phyloP scores from a whole-genome alignment of 805 yeast species.

The Yarrowia deformans region DNA sequence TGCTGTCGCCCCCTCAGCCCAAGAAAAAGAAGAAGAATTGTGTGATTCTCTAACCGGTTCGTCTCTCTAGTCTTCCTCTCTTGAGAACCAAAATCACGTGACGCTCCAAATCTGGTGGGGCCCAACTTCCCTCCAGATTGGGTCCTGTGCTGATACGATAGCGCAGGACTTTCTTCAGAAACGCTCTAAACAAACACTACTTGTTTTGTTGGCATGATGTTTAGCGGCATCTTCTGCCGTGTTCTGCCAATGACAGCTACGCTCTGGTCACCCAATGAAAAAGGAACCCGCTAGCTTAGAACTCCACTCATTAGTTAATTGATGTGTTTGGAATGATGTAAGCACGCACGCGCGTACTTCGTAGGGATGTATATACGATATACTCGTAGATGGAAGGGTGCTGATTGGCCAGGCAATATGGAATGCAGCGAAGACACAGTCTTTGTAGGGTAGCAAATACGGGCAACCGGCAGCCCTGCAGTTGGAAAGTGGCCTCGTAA shows the following conservation, averaged over 20 bases:
- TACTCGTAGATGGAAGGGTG: background rate
- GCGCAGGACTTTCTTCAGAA: background rate
- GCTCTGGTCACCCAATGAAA: background rate
- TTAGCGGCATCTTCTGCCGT: background rate
- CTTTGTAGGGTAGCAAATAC: too few species aligned
- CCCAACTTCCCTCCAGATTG: slow-evolving; percentile 3
- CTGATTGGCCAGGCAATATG: slow-evolving; percentile 1
- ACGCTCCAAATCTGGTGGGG: slow-evolving; percentile 4
- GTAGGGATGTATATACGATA: too few species aligned
- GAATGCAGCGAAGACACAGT: background rate
- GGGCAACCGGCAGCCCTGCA: too few species aligned
- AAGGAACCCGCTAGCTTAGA: slow-evolving; percentile 6
- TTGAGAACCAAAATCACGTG: background rate
- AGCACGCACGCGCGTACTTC: background rate
- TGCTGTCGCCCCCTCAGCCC: slow-evolving; percentile 58
- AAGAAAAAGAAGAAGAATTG: slow-evolving; percentile 60
- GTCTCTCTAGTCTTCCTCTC: too few species aligned
- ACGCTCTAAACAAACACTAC: slow-evolving; percentile 26
- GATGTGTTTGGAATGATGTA: slow-evolving; percentile 21
- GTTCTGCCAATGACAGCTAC: slow-evolving; percentile 11
- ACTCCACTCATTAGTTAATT: slow-evolving; percentile 39
- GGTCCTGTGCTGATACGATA: background rate
- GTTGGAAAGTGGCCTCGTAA: background rate
- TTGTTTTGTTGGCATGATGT: slow-evolving; percentile 13
- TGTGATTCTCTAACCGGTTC: slow-evolving; percentile 52